These are phyloP conservation scores for Chalaropsis ovoidea DNA, from an alignment of 2,329 filamentous ascomycete species.

Conservation along the genomic window DNA sequence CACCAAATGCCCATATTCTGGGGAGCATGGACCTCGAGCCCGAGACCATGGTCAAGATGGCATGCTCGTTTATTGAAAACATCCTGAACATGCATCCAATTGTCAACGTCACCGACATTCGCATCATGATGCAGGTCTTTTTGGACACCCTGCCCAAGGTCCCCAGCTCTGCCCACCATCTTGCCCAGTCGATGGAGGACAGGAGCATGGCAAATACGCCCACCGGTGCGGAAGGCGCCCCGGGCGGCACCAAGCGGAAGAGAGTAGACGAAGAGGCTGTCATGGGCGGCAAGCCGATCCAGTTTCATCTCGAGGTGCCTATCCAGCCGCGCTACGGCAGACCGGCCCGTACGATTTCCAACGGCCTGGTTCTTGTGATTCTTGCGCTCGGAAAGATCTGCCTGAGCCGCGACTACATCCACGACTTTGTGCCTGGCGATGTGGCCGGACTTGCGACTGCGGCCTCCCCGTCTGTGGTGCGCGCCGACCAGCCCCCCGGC, in stretches of 20 bases:
- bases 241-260: slow-evolving; percentile 44
- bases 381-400: slow-evolving; percentile 83
- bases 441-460: not conserved
- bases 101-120: slow-evolving; percentile 44
- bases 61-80: slow-evolving; percentile 48
- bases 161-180: slow-evolving; percentile 6
- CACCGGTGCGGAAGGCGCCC: not conserved
- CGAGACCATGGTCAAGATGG: slow-evolving; percentile 43
- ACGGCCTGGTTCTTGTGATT: slow-evolving; percentile 71
- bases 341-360: slow-evolving; percentile 59
- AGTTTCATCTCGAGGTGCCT: not conserved
- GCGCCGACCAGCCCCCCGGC: slow-evolving; percentile 33
- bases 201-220: slow-evolving; percentile 12
- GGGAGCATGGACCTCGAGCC: slow-evolving; percentile 40
- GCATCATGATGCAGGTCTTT: slow-evolving; percentile 45
- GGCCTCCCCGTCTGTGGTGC: slow-evolving; percentile 38
- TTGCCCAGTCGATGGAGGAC: slow-evolving; percentile 6
- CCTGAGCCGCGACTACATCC: slow-evolving; percentile 43
- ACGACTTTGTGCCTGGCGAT: slow-evolving; percentile 43
- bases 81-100: slow-evolving; percentile 58
- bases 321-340: slow-evolving; percentile 28
- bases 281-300: not conserved
- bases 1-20: slow-evolving; percentile 4
- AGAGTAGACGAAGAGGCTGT: slow-evolving; percentile 25
- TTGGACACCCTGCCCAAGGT: slow-evolving; percentile 38